Base-by-base conservation (phyloP, 2,329 filamentous ascomycete species). In the Aspergillus ustus region DNA sequence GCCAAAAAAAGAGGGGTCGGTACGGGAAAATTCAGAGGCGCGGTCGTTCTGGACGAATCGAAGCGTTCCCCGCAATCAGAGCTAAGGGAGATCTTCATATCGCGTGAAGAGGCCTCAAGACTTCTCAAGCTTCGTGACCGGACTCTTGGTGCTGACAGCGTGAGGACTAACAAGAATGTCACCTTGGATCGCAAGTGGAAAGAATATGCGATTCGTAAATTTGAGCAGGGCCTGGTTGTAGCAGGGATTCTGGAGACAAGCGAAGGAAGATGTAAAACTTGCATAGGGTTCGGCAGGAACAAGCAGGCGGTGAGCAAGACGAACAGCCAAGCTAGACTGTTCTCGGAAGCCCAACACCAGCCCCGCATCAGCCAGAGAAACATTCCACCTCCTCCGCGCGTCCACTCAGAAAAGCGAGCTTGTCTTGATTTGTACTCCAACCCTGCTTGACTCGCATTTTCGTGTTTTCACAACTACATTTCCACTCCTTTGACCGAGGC, bases 321-420 rank as follows among this genome's bases (percentile, higher is more conserved):
- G 8, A 22, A 19, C 3, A 19, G 3, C 15, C 7, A 44, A 11
- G 40, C 63, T 53, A 62, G 34, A 20, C 60, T 22, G 3, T 20
- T 60, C 50, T 44, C 17, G 53, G 49, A 29, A 45, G 20, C 2
- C 31, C 11, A 50, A 51, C 25, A 62, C 37, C 60, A 58, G 49
- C 60, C 57, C 62, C 57, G 49, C 62, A 54, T 25, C 29, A 61
- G 54, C 61, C 49, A 53, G 22, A 60, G 52, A 61, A 61, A 60
- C 61, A 64, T 49, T 57, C 57, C 45, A 60, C 51, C 29, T 50
- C 50, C 20, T 7, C 46, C 11, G 57, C 45, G 28, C 45, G 58
- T 45, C 58, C 46, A 56, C 37, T 60, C 22, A 51, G 40, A 31
- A 34, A 19, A 46, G 3, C 31, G 22, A 49, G 29, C 28, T 37